phyloP scores from a whole-genome alignment of 305 asterid species.

The Fraxinus angustifolia region DNA sequence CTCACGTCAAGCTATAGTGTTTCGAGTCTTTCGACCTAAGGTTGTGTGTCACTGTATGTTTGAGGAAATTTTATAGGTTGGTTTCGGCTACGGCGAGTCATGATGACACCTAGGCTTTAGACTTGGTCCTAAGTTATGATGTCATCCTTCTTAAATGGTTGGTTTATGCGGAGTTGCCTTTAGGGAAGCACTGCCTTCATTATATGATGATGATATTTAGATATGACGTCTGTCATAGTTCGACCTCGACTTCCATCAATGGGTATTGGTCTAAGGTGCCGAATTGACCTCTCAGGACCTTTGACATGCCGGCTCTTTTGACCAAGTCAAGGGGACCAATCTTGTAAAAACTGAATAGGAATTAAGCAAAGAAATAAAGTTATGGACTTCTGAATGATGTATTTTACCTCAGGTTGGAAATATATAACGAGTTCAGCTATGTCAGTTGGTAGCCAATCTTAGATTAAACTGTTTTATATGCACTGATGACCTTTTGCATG shows the following conservation, averaged over 20 bases:
- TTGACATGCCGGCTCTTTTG: background rate
- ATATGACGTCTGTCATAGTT: background rate
- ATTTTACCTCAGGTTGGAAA: background rate
- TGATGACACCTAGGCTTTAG: background rate
- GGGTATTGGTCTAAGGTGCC: background rate
- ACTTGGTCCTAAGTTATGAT: background rate
- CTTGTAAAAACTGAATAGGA: background rate
- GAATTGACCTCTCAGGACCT: background rate
- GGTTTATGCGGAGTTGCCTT: background rate
- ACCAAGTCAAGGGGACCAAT: background rate
- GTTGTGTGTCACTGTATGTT: background rate
- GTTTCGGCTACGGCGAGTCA: background rate
- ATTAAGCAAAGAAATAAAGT: background rate
- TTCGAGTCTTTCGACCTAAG: background rate
- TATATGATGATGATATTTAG: background rate
- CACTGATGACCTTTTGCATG: conserved; percentile 17
- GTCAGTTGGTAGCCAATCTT: conserved; percentile 35
- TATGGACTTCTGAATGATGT: background rate
- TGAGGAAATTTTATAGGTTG: background rate
- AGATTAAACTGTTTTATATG: background rate
- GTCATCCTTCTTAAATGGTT: background rate
- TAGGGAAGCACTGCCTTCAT: background rate
- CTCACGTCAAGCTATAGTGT: background rate
- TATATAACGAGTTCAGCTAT: background rate
- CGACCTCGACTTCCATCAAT: background rate